Evolutionary conservation across 2,329 filamentous ascomycete genomes (phyloP), one percentile per base, ranked within the genome.

Genomic region (Sphaerostilbella broomeana): DNA sequence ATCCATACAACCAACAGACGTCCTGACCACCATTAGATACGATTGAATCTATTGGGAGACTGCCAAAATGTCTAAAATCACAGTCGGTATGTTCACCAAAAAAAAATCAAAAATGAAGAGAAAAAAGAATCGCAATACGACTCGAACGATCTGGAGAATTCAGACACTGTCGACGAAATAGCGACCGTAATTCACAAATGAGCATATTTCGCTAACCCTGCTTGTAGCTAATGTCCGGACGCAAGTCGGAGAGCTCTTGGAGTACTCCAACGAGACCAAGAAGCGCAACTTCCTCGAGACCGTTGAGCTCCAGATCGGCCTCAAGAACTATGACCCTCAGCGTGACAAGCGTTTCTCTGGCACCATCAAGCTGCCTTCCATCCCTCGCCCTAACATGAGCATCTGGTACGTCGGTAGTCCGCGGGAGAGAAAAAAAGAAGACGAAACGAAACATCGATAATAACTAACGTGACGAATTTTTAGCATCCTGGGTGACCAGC

Each of bases 331-430:
- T 77, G 86, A 98, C 69, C 90, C 92, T 65, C 77, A 97, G 84
- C 90, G 92, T 87, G 92, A 98, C 78, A 98, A 98, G 90, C 90
- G 90, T 95, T 98, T 98, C 90, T 94, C 86, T 44, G 92, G 92
- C 72, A 97, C 92, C 70, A 86, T 98, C 78, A 88, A 84, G 75
- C 85, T 97, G 62, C 89, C 90, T 56, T 77, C 80, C 62, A 77
- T 97, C 58, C 92, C 89, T 59, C 88, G 87, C 66, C 92, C 87
- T 66, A 81, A 81, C 76, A 92, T 94, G 86, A 71, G 67, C 73
- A 81, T 94, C 75, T 94, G 84, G 58, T 62, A 56, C 29, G 56
- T 42, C 12, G 30, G 24, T 15, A 19, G 15, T 20, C 17, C n/a
- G 10, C 17, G 13, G 12, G 13, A n/a, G 13, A 25, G 6, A 4